Base-by-base conservation (phyloP, 139 green algal genomes). In the Tetradesmus lagerheimii region DNA sequence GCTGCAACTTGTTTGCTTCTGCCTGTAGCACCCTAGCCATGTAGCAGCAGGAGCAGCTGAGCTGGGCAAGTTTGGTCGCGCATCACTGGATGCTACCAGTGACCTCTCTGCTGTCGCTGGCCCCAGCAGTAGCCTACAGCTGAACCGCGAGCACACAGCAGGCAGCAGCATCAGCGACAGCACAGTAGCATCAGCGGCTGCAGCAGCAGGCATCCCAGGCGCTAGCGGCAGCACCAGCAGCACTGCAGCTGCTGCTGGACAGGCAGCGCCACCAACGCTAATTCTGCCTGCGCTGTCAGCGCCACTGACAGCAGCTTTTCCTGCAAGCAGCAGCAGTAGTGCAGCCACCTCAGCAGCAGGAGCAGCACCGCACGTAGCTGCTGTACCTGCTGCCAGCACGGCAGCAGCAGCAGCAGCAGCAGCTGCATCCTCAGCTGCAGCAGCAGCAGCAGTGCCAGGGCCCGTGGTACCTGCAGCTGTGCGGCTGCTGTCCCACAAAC, bases 401-500 rank as follows among this genome's bases (percentile, higher is more conserved):
- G 77, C 84, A 41, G 45, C 53, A 50, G 67, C 39, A 57, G 37
- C 75, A 34, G 77, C 84, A 41, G 45, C 53, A 50, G 67, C 39
- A 57, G 37, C 66, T 47, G 71, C 85, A 43, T 4, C 85, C 18
- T 8, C 45, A 39, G 29, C 83, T 23, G 27, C 57, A 45, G 53
- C 83, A 43, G 62, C 34, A 47, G 9, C 39, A 38, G 31, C 71
- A 8, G 15, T 43, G 11, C 5, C 67, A 37, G 31, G 31, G 6
- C 71, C 85, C 31, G 34, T 16, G 8, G 38, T 81, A 4, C 87
- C 87, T 41, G 45, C 57, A 37, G 78, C 45, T 71, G 66, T 81
- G 15, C 77, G 78, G 29, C 23, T 91, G 37, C 62, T 87, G 79
- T 80, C 77, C 29, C 87, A 91, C 57, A 91, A 91, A 31, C 78